Conservation (phyloP, 768 basidiomycete genomes). For the Tubosaeta sp. region DNA sequence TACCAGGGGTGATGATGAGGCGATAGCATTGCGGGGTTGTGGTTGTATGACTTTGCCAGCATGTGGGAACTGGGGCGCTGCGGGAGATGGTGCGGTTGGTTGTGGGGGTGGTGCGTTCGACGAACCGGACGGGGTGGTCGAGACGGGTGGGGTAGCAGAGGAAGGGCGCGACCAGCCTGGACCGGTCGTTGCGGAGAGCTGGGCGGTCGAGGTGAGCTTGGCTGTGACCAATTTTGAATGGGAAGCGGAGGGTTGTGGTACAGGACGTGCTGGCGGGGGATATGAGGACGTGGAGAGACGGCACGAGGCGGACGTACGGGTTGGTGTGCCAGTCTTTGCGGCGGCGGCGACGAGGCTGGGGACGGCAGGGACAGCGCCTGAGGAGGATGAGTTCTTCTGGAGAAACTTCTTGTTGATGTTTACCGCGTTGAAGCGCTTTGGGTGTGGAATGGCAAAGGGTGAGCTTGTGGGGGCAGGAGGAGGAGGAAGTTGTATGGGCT, state of each 20-base stretch:
- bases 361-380: conserved; percentile 38
- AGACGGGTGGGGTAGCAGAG: conserved; percentile 60
- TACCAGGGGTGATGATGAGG: conserved; percentile 31
- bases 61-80: conserved; percentile 51
- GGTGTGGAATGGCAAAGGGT: conserved; percentile 42
- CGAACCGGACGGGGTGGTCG: conserved; percentile 45
- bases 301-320: conserved; percentile 41
- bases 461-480: conserved; percentile 9
- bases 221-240: conserved; percentile 85
- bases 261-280: conserved; percentile 49
- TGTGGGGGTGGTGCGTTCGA: conserved; percentile 45
- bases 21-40: conserved; percentile 46
- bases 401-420: conserved; percentile 97
- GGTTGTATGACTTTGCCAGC: conserved; percentile 62
- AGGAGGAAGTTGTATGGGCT: conserved; percentile 7
- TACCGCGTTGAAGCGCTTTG: conserved; percentile 84
- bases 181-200: conserved; percentile 51
- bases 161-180: conserved; percentile 79
- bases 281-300: conserved; percentile 4
- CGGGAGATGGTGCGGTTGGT: conserved; percentile 35
- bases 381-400: conserved; percentile 73
- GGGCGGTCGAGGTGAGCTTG: conserved; percentile 71
- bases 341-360: conserved; percentile 35
- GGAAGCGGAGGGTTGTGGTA: conserved; percentile 47
- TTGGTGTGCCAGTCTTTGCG: conserved; percentile 48